phyloP scores from a whole-genome alignment of 2,329 filamentous ascomycete genomes.

The Aspergillus sp. region DNA sequence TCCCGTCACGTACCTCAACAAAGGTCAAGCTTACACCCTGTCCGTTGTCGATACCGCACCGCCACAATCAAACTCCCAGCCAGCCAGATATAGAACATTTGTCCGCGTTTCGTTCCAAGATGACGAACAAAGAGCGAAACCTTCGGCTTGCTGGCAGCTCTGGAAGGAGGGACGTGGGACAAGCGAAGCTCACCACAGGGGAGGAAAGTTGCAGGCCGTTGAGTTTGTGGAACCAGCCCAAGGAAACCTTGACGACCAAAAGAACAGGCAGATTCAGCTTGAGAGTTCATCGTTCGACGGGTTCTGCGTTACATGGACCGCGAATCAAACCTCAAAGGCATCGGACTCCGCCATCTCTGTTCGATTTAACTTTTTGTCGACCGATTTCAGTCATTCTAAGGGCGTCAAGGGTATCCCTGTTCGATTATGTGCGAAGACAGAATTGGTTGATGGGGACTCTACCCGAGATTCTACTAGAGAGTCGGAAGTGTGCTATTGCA shows the following conservation, averaged over 20 bases:
- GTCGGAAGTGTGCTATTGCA: slow-evolving; percentile 89
- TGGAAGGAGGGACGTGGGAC: slow-evolving; percentile 97
- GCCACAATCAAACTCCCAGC: slow-evolving; percentile 56
- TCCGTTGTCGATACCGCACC: slow-evolving; percentile 77
- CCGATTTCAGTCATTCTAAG: slow-evolving; percentile 98
- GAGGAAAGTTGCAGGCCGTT: slow-evolving; percentile 88
- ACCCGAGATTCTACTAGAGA: slow-evolving; percentile 20
- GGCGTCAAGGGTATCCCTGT: slow-evolving; percentile 98
- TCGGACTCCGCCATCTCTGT: slow-evolving; percentile 85
- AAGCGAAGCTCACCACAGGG: slow-evolving; percentile 90
- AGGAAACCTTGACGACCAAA: slow-evolving; percentile 55
- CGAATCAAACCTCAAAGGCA: slow-evolving; percentile 60
- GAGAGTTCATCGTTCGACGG: slow-evolving; percentile 86
- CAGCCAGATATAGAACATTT: slow-evolving; percentile 79
- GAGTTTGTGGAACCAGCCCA: slow-evolving; percentile 77
- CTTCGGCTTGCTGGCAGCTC: slow-evolving; percentile 79
- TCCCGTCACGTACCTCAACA: slow-evolving; percentile 96
- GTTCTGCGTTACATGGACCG: slow-evolving; percentile 87
- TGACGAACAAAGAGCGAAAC: slow-evolving; percentile 83
- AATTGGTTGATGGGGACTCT: slow-evolving; percentile 57
- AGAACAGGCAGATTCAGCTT: slow-evolving; percentile 64
- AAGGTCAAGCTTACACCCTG: slow-evolving; percentile 90
- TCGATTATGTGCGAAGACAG: slow-evolving; percentile 86
- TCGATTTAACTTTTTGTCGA: slow-evolving; percentile 97
- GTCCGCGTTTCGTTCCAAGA: slow-evolving; percentile 97